phyloP scores from a whole-genome alignment of 495 filamentous ascomycete genomes.

The Evansstolkia leycettana region DNA sequence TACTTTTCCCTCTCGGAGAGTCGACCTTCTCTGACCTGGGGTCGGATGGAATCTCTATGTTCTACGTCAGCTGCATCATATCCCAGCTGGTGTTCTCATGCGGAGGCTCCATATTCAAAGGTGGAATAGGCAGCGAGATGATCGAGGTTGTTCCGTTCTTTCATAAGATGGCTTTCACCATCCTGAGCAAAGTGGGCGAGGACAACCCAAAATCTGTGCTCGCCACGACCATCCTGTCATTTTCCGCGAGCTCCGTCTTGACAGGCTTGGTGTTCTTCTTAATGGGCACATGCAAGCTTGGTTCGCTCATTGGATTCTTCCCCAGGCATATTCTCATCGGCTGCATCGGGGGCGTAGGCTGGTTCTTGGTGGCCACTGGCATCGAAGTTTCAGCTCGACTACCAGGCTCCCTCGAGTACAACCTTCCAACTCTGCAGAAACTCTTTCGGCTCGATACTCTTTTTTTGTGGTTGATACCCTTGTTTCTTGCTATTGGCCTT shows the following conservation, averaged over 20 bases:
- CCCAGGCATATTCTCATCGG: slow-evolving; percentile 92
- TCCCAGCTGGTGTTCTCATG: slow-evolving; percentile 86
- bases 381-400: slow-evolving; percentile 90
- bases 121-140: slow-evolving; percentile 93
- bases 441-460: slow-evolving; percentile 62
- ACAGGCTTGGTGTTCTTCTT: slow-evolving; percentile 85
- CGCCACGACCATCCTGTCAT: slow-evolving; percentile 84
- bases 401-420: slow-evolving; percentile 70
- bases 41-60: slow-evolving; percentile 92
- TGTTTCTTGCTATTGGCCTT: slow-evolving; percentile 64
- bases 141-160: slow-evolving; percentile 98
- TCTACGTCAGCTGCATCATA: slow-evolving; percentile 94
- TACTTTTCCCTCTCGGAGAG: slow-evolving; percentile 82
- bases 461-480: slow-evolving; percentile 70
- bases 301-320: slow-evolving; percentile 90
- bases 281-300: slow-evolving; percentile 75
- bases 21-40: slow-evolving; percentile 73
- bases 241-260: slow-evolving; percentile 79
- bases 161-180: slow-evolving; percentile 90
- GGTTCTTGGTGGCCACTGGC: slow-evolving; percentile 83
- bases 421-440: slow-evolving; percentile 57
- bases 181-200: slow-evolving; percentile 63
- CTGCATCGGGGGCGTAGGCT: slow-evolving; percentile 96
- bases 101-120: slow-evolving; percentile 76
- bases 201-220: slow-evolving; percentile 75